These are phyloP conservation scores for Stellera chamaejasme DNA, from an alignment of 345 rosid genomes.

Conservation along the genomic window DNA sequence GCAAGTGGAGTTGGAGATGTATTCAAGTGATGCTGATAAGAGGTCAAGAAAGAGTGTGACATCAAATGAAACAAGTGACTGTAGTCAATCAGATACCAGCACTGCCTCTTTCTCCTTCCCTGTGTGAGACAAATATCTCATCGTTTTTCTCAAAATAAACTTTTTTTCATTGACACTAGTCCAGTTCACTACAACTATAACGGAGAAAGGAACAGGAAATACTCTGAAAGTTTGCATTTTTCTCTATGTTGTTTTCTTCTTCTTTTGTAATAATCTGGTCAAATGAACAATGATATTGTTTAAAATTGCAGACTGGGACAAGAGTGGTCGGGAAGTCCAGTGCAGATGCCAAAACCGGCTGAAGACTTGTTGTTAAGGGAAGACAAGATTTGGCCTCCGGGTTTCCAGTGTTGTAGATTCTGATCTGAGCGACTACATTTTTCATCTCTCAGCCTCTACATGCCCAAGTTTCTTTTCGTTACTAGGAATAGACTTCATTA, in stretches of 20 bases:
- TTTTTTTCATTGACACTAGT: too few relatives aligned
- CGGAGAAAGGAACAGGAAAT: too few relatives aligned
- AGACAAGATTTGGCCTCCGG: constrained; percentile 27
- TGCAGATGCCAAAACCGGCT: constrained; percentile 51
- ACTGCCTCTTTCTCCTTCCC: constrained; percentile 71
- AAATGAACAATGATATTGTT: background rate
- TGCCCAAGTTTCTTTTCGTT: too few relatives aligned
- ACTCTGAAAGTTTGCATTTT: too few relatives aligned
- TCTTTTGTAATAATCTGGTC: background rate
- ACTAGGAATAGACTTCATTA: background rate
- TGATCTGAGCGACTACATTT: constrained; percentile 16
- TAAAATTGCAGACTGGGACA: constrained; percentile 43
- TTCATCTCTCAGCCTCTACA: constrained; percentile 1
- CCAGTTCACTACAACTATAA: too few relatives aligned
- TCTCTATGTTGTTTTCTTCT: background rate
- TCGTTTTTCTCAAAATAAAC: background rate
- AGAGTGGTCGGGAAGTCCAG: constrained; percentile 73
- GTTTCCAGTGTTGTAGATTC: constrained; percentile 58
- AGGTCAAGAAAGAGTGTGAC: constrained; percentile 8
- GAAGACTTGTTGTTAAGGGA: constrained; percentile 39
- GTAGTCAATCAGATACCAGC: constrained; percentile 46
- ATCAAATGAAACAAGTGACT: constrained; percentile 38
- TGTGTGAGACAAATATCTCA: constrained; percentile 29
- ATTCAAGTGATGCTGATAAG: constrained; percentile 8
- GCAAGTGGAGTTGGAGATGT: constrained; percentile 11